Percentiles rank a stretch among this genome's conserved stretches.
phyloP scores from a whole-genome alignment of 441 rosid species.

The Brassica balearica region DNA sequence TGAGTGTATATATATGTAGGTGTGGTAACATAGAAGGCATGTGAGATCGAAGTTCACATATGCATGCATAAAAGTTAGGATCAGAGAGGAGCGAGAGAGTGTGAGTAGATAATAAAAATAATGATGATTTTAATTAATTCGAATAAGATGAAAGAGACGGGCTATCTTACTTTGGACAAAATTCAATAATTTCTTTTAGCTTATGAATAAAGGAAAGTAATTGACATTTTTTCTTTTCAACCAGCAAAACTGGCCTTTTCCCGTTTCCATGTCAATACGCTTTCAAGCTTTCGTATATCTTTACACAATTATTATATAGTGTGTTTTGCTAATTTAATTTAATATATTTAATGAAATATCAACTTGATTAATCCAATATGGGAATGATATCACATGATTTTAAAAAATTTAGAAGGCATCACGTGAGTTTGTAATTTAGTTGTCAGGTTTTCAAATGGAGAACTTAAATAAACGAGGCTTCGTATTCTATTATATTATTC shows the following conservation, averaged over 20 bases:
- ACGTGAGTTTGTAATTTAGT: neutral
- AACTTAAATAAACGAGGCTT: slow-evolving; percentile 2
- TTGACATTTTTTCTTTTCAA: slow-evolving; percentile 42
- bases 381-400: neutral
- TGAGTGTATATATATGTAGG: slow-evolving; percentile 31
- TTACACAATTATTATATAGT: slow-evolving; percentile 24
- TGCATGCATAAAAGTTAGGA: slow-evolving; percentile 44
- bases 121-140: slow-evolving; percentile 21
- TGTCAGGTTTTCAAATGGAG: slow-evolving; percentile 3
- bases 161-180: slow-evolving; percentile 37
- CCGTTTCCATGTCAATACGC: slow-evolving; percentile 40
- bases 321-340: slow-evolving; percentile 4
- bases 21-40: slow-evolving; percentile 37
- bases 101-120: slow-evolving; percentile 21
- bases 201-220: slow-evolving; percentile 39
- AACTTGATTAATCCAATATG: neutral
- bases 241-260: slow-evolving; percentile 43
- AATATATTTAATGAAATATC: neutral
- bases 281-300: slow-evolving; percentile 35
- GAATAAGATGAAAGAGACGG: slow-evolving; percentile 38
- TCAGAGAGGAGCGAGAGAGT: slow-evolving; percentile 1
- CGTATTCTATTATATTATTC: neutral
- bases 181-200: slow-evolving; percentile 41
- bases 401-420: neutral
- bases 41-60: slow-evolving; percentile 39